These are phyloP conservation scores for Apiotrichum laibachii DNA, from an alignment of 1,284 basidiomycete species.

Conservation along the genomic window DNA sequence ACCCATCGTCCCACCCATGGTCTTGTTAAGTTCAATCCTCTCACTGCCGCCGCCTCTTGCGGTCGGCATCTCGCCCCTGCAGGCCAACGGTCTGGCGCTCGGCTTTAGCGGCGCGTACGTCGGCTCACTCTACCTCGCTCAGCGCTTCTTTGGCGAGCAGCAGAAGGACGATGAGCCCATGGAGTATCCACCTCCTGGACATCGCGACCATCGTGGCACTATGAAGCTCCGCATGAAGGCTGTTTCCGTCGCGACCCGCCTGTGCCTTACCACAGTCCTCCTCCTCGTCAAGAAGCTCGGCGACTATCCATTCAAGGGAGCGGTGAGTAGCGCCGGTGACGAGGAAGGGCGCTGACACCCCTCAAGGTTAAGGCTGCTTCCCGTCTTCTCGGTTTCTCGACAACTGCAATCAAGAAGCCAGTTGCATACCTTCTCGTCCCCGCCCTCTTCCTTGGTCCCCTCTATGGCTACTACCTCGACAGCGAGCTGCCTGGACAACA, in stretches of 20 bases:
- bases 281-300: conserved; percentile 27
- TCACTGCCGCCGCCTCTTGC: conserved; percentile 24
- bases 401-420: conserved; percentile 15
- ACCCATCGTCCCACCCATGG: conserved; percentile 11
- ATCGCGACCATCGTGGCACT: conserved; percentile 49
- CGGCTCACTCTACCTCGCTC: conserved; percentile 53
- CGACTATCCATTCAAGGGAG: conserved; percentile 13
- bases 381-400: conserved; percentile 35
- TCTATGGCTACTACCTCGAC: conserved; percentile 65
- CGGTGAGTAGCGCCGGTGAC: conserved; percentile 2
- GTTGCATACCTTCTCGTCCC: conserved; percentile 69
- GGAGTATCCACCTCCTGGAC: conserved; percentile 20
- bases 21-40: conserved; percentile 16
- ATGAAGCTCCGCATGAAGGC: conserved; percentile 48
- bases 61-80: conserved; percentile 25
- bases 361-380: conserved; percentile 29
- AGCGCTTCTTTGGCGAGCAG: conserved; percentile 24
- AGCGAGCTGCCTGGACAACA: conserved; percentile 62
- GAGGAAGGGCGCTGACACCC: neutral
- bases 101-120: conserved; percentile 53
- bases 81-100: conserved; percentile 40
- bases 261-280: conserved; percentile 35
- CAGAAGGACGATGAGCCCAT: too few species aligned
- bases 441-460: conserved; percentile 75
- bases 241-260: conserved; percentile 38